Evolutionary conservation across 768 basidiomycete genomes (phyloP).

Genomic region (Lentinula detonsa): DNA sequence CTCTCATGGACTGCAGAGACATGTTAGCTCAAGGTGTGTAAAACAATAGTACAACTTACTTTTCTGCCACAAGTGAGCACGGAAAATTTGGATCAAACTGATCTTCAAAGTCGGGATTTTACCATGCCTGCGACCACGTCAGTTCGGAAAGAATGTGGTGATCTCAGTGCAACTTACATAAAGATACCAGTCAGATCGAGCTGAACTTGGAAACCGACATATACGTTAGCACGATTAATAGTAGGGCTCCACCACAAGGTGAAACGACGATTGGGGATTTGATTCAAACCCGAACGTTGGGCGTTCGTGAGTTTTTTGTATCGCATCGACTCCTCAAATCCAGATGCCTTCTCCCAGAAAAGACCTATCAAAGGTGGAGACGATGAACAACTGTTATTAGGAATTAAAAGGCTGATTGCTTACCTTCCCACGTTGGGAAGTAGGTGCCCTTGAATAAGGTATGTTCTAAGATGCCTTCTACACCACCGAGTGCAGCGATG

Average conservation of each 20-base stretch:
- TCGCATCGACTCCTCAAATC: constrained; percentile 94
- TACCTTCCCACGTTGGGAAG: constrained; percentile 96
- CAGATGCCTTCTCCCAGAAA: constrained; percentile 98
- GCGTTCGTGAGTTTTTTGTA: constrained; percentile 98
- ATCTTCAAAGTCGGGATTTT: constrained; percentile 99
- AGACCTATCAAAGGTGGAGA: constrained; percentile 40
- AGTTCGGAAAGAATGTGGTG: not conserved
- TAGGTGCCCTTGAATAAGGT: constrained; percentile 97
- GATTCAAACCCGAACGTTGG: constrained; percentile 95
- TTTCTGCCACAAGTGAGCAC: constrained; percentile 99
- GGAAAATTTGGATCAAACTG: constrained; percentile 99
- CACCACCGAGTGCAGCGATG: constrained; percentile 95
- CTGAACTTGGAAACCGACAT: constrained; percentile 99
- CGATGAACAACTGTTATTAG: not conserved
- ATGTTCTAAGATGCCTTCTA: constrained; percentile 95
- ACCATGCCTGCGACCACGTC: constrained; percentile 62
- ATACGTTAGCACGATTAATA: constrained; percentile 98
- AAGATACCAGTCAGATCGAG: constrained; percentile 96
- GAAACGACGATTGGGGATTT: constrained; percentile 98
- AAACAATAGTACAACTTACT: constrained; percentile 49
- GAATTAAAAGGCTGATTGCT: constrained; percentile 9
- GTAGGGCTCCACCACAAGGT: constrained; percentile 99
- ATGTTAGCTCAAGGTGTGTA: constrained; percentile 8
- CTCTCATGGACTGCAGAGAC: constrained; percentile 68
- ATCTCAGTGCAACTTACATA: constrained; percentile 45